phyloP scores from a whole-genome alignment of 805 yeast genomes.

The Saccharomycopsis capsularis region DNA sequence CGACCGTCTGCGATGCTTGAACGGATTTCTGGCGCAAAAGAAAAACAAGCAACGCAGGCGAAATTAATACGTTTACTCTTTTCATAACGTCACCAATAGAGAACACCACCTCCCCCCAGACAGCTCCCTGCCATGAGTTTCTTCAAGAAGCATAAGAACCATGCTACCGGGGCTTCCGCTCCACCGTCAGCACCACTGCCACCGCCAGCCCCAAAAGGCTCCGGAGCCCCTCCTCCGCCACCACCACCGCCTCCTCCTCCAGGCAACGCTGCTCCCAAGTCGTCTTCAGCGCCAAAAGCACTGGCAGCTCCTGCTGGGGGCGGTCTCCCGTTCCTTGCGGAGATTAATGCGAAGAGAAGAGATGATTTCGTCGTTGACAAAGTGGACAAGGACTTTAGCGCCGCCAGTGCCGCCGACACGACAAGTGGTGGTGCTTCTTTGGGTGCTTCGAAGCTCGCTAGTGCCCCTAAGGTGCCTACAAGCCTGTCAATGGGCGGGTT shows the following conservation, averaged over 20 bases:
- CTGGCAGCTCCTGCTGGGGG: constrained; percentile 29
- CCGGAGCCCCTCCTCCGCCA: constrained; percentile 16
- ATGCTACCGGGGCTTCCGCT: neutral
- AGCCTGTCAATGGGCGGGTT: constrained; percentile 2
- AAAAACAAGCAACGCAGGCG: too few species aligned
- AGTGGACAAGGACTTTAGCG: constrained; percentile 25
- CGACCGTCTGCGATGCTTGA: too few species aligned
- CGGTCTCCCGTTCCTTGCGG: constrained; percentile 50
- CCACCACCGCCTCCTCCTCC: constrained; percentile 25
- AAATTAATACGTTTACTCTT: too few species aligned
- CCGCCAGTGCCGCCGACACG: constrained; percentile 23
- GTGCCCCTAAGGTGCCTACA: constrained; percentile 25
- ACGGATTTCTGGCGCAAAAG: too few species aligned
- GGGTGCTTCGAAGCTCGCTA: constrained; percentile 24
- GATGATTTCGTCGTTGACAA: constrained; percentile 44
- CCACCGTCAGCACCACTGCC: constrained; percentile 22
- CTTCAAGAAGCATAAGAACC: neutral
- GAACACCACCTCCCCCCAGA: too few species aligned
- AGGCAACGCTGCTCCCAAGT: constrained; percentile 4
- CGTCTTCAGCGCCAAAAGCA: constrained; percentile 23
- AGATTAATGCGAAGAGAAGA: constrained; percentile 49
- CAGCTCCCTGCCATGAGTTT: too few species aligned
- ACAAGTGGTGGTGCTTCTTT: constrained; percentile 25
- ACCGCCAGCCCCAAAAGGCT: constrained; percentile 22
- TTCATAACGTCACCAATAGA: too few species aligned